Percentiles rank a stretch among this genome's conserved stretches.
Conservation (phyloP, 2,329 filamentous ascomycete genomes). For the Periglandula ipomoeae region DNA sequence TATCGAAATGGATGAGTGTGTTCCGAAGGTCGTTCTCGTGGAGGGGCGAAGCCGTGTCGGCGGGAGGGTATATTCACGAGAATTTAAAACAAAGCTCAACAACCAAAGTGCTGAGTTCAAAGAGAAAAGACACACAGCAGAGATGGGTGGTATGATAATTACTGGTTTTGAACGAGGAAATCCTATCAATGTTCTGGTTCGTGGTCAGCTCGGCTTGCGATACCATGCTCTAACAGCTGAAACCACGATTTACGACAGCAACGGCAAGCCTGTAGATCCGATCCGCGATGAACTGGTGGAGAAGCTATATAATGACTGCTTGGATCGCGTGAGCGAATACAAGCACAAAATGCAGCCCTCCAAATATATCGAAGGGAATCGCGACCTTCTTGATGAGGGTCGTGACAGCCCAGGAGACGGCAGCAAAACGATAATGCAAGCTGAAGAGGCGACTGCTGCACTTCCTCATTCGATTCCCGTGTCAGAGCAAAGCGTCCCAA, state of each 20-base stretch:
- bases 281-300: constrained; percentile 75
- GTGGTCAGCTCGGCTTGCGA: constrained; percentile 78
- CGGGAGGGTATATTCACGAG: constrained; percentile 82
- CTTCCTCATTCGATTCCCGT: constrained; percentile 46
- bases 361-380: constrained; percentile 72
- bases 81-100: constrained; percentile 49
- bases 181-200: constrained; percentile 81
- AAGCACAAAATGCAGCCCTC: constrained; percentile 66
- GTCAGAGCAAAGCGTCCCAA: constrained; percentile 43
- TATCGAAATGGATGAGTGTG: constrained; percentile 52
- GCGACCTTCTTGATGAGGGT: constrained; percentile 70
- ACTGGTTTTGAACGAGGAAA: constrained; percentile 96
- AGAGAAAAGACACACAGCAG: constrained; percentile 65
- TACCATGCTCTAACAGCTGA: constrained; percentile 75
- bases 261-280: constrained; percentile 68
- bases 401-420: constrained; percentile 67
- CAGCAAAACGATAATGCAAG: constrained; percentile 57
- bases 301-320: constrained; percentile 86
- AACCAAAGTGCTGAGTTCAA: constrained; percentile 42
- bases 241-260: constrained; percentile 82
- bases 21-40: constrained; percentile 68
- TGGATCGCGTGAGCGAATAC: constrained; percentile 85
- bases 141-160: constrained; percentile 97
- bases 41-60: constrained; percentile 84
- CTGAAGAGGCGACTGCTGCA: constrained; percentile 60